Evolutionary conservation across 306 rosid genomes (phyloP), one percentile per base, ranked within the genome.

Genomic region (Lathyrus sativus): DNA sequence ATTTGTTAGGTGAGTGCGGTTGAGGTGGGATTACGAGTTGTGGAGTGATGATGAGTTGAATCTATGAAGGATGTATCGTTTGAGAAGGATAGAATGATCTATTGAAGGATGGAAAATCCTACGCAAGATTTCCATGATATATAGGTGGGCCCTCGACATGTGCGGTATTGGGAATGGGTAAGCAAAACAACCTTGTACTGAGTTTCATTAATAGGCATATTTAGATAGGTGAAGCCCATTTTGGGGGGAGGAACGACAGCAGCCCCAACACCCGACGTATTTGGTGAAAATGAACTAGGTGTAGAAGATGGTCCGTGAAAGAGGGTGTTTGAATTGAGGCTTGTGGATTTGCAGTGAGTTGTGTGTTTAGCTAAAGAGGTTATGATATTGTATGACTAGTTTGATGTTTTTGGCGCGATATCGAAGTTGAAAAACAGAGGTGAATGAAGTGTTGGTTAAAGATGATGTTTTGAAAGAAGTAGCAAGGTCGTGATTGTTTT

Each of bases 211-310:
- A 84, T 90, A 29, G 93, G 48, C 77, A 91, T 67, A 62, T 79
- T 84, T 14, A 96, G 85, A 79, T 88, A 92, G 77, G 86, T 90
- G 86, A 86, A 92, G 67, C 89, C 88, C 96, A 92, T 82, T 7
- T 93, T 68, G 14, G 96, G 91, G 9, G 91, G 78, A 12, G 84
- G 26, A 11, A 83, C 78, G 6, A 88, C 72, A 4, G 73, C 29
- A 3, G 74, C 74, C n/a, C 82, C 86, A 0, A 87, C 43, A 0
- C 69, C 87, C 2, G 91, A 22, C n/a, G 76, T 78, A 68, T 72
- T 75, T 0, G 74, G 72, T 0, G 88, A 45, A n/a, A n/a, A n/a
- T n/a, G n/a, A n/a, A n/a, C n/a, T n/a, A 1, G 81, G 68, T 3
- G 71, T 44, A 6, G 92, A 61, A 3, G 85, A 63, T 12, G 85